Conservation (phyloP, 2,329 filamentous ascomycete genomes). For the Alternaria gansuensis region DNA sequence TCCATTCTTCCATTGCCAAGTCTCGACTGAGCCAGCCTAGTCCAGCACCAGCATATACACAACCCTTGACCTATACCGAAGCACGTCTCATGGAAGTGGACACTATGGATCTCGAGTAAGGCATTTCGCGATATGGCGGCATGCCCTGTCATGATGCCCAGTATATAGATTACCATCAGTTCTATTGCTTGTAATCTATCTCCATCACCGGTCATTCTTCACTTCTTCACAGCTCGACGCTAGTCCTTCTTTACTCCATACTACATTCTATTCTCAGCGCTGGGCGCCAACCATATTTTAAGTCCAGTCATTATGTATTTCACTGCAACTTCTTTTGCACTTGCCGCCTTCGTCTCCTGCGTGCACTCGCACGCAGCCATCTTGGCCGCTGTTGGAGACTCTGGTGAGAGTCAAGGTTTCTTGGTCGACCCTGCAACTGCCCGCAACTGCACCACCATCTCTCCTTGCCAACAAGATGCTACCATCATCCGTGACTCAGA, state of each 20-base stretch:
- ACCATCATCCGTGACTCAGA: constrained; percentile 51
- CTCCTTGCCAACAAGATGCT: constrained; percentile 51
- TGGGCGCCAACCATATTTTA: constrained; percentile 32
- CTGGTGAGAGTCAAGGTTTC: constrained; percentile 47
- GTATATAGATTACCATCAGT: constrained; percentile 29
- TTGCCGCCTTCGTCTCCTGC: constrained; percentile 42
- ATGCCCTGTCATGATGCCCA: neutral
- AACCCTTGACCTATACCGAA: constrained; percentile 22
- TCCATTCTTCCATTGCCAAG: constrained; percentile 19
- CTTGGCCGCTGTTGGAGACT: constrained; percentile 41
- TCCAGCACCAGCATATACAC: constrained; percentile 17
- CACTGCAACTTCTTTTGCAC: constrained; percentile 38
- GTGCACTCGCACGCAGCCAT: constrained; percentile 47
- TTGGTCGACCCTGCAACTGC: constrained; percentile 46
- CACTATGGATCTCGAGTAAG: constrained; percentile 25
- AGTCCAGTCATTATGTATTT: constrained; percentile 37
- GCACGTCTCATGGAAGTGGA: constrained; percentile 39
- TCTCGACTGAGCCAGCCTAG: constrained; percentile 22
- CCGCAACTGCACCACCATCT: constrained; percentile 52
- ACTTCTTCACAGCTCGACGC: constrained; percentile 18
- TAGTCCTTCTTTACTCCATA: constrained; percentile 30
- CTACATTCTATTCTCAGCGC: constrained; percentile 41
- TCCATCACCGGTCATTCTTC: constrained; percentile 13
- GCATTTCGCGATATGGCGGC: constrained; percentile 6
- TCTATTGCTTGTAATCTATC: constrained; percentile 7